Conservation (phyloP, 208 protist genomes). For the Balamuthia mandrillaris region DNA sequence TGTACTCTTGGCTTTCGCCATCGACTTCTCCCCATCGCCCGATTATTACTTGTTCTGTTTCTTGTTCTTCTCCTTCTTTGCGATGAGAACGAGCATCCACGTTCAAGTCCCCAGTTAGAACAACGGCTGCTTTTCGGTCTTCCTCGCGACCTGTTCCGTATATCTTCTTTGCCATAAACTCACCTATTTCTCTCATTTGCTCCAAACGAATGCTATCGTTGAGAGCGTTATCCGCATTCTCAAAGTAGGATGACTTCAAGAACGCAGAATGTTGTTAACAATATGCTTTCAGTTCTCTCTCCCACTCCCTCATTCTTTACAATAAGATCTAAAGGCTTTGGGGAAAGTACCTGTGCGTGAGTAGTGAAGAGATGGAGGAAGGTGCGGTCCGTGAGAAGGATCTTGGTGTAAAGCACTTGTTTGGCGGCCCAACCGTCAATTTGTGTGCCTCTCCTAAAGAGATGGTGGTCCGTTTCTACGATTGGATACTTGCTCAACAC, state of each 20-base stretch:
- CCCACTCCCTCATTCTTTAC: no score
- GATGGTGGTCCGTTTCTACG: neutral
- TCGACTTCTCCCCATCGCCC: slow-evolving; percentile 25
- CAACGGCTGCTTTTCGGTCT: neutral
- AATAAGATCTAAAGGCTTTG: no score
- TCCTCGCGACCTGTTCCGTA: neutral
- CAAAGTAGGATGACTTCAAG: no score
- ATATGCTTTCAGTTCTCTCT: no score
- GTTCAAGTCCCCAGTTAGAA: slow-evolving; percentile 23
- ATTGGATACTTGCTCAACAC: slow-evolving; percentile 22
- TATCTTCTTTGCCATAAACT: slow-evolving; percentile 16
- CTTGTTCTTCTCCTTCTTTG: neutral
- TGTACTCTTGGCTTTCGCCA: slow-evolving; percentile 3
- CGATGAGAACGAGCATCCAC: neutral
- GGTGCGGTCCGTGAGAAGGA: neutral
- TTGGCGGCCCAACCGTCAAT: slow-evolving; percentile 16
- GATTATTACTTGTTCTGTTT: neutral
- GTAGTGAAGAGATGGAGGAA: slow-evolving; percentile 26
- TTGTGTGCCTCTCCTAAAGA: neutral
- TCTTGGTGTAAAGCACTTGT: neutral
- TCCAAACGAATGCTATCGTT: no score
- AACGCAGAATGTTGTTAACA: no score
- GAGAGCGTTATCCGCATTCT: no score
- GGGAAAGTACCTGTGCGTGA: neutral
- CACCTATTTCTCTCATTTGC: slow-evolving; percentile 30